Conservation (phyloP, 164 flowering plant genomes). For the Magnolia sinica region DNA sequence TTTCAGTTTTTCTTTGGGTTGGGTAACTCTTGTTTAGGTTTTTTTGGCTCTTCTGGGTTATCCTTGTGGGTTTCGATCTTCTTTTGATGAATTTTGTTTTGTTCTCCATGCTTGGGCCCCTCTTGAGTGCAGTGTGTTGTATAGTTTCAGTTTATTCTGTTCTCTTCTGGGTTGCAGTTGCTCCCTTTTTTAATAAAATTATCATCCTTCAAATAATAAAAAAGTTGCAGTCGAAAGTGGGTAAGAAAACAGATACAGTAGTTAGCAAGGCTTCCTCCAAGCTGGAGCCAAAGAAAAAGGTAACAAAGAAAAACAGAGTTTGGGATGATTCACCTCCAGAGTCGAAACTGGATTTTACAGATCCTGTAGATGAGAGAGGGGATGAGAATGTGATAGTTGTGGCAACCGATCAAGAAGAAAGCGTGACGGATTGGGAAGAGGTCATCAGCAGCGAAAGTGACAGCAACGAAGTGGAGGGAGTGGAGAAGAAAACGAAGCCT, state of each 20-base stretch:
- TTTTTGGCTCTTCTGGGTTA: too few relatives aligned
- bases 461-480: conserved; percentile 60
- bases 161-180: too few relatives aligned
- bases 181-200: too few relatives aligned
- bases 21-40: too few relatives aligned
- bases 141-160: too few relatives aligned
- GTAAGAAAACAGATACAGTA: conserved; percentile 58
- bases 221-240: too few relatives aligned
- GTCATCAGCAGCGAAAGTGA: conserved; percentile 78
- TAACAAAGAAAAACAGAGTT: conserved; percentile 78
- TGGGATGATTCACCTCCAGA: conserved; percentile 80
- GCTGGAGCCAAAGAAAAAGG: conserved; percentile 68
- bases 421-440: conserved; percentile 95
- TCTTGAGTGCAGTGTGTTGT: too few relatives aligned
- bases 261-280: conserved; percentile 54
- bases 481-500: conserved; percentile 34
- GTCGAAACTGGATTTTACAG: conserved; percentile 79
- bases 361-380: conserved; percentile 64
- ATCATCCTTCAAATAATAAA: too few relatives aligned
- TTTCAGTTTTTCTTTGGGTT: too few relatives aligned
- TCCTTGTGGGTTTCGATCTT: too few relatives aligned
- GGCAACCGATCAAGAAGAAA: conserved; percentile 64
- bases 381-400: conserved; percentile 45
- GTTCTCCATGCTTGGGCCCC: too few relatives aligned
- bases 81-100: too few relatives aligned